A percentile compares a stretch with the other conserved stretches of the same genome.
Evolutionary conservation across 2,329 filamentous ascomycete genomes (phyloP).

Genomic region (Cordyceps militaris): DNA sequence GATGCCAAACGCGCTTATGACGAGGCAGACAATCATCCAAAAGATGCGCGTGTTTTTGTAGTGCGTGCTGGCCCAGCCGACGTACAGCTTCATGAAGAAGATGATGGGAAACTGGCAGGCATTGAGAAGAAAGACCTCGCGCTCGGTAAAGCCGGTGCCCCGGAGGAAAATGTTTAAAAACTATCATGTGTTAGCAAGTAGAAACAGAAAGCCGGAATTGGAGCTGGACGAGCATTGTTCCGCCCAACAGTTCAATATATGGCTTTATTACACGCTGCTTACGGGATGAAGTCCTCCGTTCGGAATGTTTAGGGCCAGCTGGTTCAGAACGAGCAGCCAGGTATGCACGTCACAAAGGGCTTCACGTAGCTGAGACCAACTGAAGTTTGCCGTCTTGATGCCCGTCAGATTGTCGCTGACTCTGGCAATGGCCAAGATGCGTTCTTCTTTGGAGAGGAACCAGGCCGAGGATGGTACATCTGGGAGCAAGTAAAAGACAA

Average conservation of each 20-base stretch:
- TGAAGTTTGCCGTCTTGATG: slow-evolving; percentile 19
- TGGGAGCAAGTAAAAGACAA: background rate
- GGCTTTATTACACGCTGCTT: background rate
- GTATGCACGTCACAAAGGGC: background rate
- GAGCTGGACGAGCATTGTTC: too few species aligned
- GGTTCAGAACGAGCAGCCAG: slow-evolving; percentile 16
- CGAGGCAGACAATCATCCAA: slow-evolving; percentile 20
- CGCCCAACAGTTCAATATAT: too few species aligned
- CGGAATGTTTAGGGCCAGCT: slow-evolving; percentile 21
- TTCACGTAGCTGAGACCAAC: background rate
- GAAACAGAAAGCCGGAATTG: too few species aligned
- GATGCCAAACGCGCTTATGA: slow-evolving; percentile 18
- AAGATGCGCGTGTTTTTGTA: slow-evolving; percentile 20
- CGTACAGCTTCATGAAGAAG: slow-evolving; percentile 19
- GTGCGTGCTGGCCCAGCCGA: slow-evolving; percentile 18
- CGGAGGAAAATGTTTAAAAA: slow-evolving; percentile 21
- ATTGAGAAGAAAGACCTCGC: slow-evolving; percentile 18
- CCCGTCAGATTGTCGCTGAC: slow-evolving; percentile 50
- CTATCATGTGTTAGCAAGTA: slow-evolving; percentile 7
- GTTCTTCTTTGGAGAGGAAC: slow-evolving; percentile 54
- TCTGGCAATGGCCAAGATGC: slow-evolving; percentile 57
- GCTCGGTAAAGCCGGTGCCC: slow-evolving; percentile 19
- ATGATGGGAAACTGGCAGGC: slow-evolving; percentile 18
- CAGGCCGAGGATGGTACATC: slow-evolving; percentile 29
- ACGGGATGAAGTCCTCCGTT: slow-evolving; percentile 21